These are phyloP conservation scores for Sporisorium graminicola DNA, from an alignment of 1,284 basidiomycete species.

Conservation along the genomic window DNA sequence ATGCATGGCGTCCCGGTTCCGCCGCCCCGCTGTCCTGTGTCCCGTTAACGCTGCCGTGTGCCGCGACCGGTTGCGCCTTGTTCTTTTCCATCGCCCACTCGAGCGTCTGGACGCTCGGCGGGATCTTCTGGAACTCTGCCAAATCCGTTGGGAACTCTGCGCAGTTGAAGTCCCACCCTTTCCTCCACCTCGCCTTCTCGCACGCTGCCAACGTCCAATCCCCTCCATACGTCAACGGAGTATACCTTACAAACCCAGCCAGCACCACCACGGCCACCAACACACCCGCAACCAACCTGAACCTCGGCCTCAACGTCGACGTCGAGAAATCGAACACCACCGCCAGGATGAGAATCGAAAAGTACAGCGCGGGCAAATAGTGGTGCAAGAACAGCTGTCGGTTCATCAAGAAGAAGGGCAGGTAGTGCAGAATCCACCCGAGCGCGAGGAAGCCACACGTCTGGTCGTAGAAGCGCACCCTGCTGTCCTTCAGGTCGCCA, in stretches of 20 bases:
- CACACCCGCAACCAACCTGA: constrained; percentile 83
- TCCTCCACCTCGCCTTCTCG: constrained; percentile 83
- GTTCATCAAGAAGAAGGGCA: constrained; percentile 95
- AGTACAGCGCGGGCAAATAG: constrained; percentile 96
- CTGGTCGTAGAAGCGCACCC: constrained; percentile 86
- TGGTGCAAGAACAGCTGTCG: constrained; percentile 97
- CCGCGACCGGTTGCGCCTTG: background rate
- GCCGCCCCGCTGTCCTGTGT: constrained; percentile 20
- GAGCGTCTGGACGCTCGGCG: constrained; percentile 46
- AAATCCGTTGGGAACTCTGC: constrained; percentile 69
- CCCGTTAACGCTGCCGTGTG: constrained; percentile 5
- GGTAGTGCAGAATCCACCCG: constrained; percentile 94
- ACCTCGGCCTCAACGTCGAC: constrained; percentile 79
- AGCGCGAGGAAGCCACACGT: constrained; percentile 89
- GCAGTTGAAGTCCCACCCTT: constrained; percentile 97
- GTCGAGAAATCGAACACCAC: constrained; percentile 88
- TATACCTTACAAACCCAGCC: constrained; percentile 83
- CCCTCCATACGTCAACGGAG: constrained; percentile 85
- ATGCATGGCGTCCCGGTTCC: constrained; percentile 50
- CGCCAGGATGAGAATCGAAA: constrained; percentile 84
- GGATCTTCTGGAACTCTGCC: constrained; percentile 47
- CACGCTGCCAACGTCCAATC: constrained; percentile 89
- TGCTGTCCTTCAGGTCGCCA: constrained; percentile 89
- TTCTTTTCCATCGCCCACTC: constrained; percentile 25
- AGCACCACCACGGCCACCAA: constrained; percentile 80